These are phyloP conservation scores for Ustilago esculenta DNA, from an alignment of 1,284 basidiomycete genomes.

Conservation along the genomic window DNA sequence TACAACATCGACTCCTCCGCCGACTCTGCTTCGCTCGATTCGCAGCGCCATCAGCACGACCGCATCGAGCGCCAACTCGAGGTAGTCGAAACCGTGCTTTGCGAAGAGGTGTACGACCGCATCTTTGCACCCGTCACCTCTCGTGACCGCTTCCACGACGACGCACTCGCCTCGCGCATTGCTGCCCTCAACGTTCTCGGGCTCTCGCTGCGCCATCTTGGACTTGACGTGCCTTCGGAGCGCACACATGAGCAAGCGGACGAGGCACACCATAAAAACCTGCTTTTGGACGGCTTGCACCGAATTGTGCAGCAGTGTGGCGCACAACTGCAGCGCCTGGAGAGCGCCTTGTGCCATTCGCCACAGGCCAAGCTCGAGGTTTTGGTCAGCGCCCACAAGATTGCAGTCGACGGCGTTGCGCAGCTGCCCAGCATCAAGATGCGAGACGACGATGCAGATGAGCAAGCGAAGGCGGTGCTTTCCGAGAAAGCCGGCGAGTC, in stretches of 20 bases:
- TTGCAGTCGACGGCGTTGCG: slow-evolving; percentile 75
- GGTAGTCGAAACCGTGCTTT: slow-evolving; percentile 76
- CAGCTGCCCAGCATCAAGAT: slow-evolving; percentile 30
- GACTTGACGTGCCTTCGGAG: slow-evolving; percentile 73
- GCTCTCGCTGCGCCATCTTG: slow-evolving; percentile 83
- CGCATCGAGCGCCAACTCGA: slow-evolving; percentile 72
- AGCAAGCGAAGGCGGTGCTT: neutral
- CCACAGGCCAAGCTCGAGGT: slow-evolving; percentile 82
- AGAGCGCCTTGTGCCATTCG: slow-evolving; percentile 72
- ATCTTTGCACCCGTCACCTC: slow-evolving; percentile 76
- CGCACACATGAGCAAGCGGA: slow-evolving; percentile 56
- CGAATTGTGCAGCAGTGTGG: slow-evolving; percentile 79
- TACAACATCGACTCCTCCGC: slow-evolving; percentile 69
- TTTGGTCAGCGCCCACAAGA: slow-evolving; percentile 82
- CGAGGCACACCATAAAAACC: slow-evolving; percentile 49
- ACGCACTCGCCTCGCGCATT: slow-evolving; percentile 84
- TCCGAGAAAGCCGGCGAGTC: slow-evolving; percentile 1
- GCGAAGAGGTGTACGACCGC: slow-evolving; percentile 77
- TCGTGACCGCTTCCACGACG: slow-evolving; percentile 85
- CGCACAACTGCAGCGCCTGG: slow-evolving; percentile 79
- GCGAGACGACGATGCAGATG: slow-evolving; percentile 16
- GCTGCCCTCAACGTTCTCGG: slow-evolving; percentile 90
- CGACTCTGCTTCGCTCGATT: too few relatives aligned
- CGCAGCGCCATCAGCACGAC: slow-evolving; percentile 54
- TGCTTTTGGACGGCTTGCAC: slow-evolving; percentile 73